Base-by-base conservation (phyloP, 2,329 filamentous ascomycete species). In the Beauveria medogensis region DNA sequence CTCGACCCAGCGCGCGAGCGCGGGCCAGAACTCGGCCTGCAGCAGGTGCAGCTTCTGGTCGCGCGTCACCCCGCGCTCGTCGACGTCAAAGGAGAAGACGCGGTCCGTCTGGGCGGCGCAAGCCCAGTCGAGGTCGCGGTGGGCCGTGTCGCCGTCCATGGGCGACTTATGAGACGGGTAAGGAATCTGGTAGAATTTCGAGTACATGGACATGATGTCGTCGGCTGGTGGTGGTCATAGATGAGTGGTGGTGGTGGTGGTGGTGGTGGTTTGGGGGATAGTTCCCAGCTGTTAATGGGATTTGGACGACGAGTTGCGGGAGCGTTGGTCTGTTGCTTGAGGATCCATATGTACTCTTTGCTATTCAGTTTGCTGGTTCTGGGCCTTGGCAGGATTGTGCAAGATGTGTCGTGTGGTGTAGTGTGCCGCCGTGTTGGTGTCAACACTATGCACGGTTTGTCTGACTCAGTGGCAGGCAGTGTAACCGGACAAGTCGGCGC, bases 11-110 rank as follows among this genome's bases (percentile, higher is more conserved):
- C 65, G 64, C n/a, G 68, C 64, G 5, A 71, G 63, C 3, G 67
- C 63, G 7, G 65, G 64, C 69, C 69, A 71, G 46, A 69, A 70
- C 55, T 59, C 59, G 2, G 51, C 61, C 48, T 70, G 65, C 1
- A 69, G 48, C 7, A 71, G 61, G 10, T 60, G 59, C 5, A 67
- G 56, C 61, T 67, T 66, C 24, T 64, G 64, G 43, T 60, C 61
- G 37, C 63, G 59, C 30, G 65, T 63, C 12, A 67, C 61, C 47
- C 59, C 60, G 50, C 57, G 59, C 46, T 62, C 60, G 40, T 44
- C 55, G 53, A 62, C 46, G 47, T 37, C 60, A 51, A 64, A 55
- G 54, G 63, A 59, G 48, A 66, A 67, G 56, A 62, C 59, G 26
- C 61, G 65, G 55, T 67, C 66, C 30, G 66, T 64, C 28, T 61